phyloP scores from a whole-genome alignment of 306 rosid genomes.

The Abrus precatorius region DNA sequence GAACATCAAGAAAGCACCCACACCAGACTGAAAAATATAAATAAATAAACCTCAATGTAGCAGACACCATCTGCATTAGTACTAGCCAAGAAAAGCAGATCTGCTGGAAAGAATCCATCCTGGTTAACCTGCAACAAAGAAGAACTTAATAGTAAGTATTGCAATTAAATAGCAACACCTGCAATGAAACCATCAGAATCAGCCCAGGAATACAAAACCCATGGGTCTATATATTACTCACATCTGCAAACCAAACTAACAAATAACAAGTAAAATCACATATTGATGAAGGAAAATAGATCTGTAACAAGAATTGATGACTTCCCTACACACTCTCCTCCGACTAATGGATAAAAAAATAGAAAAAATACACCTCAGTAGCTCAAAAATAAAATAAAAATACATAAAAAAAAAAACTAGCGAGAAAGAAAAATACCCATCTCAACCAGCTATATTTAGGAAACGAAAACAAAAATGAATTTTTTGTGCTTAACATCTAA shows the following conservation, averaged over 20 bases:
- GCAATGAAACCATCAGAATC: slow-evolving; percentile 13
- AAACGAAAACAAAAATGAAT: slow-evolving; percentile 15
- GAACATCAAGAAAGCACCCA: neutral
- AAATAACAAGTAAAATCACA: neutral
- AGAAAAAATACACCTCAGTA: neutral
- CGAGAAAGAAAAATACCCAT: slow-evolving; percentile 29
- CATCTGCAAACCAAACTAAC: slow-evolving; percentile 15
- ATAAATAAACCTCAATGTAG: slow-evolving; percentile 80
- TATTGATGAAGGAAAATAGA: slow-evolving; percentile 5
- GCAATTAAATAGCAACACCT: neutral
- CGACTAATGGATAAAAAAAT: neutral
- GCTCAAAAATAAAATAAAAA: neutral
- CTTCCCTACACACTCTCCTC: neutral
- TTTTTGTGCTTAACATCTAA: neutral
- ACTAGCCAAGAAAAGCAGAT: slow-evolving; percentile 89
- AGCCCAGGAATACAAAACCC: slow-evolving; percentile 1
- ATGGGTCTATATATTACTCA: slow-evolving; percentile 7
- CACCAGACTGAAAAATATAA: slow-evolving; percentile 14
- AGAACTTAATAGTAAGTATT: slow-evolving; percentile 12
- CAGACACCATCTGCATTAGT: slow-evolving; percentile 96
- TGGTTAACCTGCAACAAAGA: slow-evolving; percentile 73
- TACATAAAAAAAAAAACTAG: neutral
- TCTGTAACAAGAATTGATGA: neutral
- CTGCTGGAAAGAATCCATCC: slow-evolving; percentile 90
- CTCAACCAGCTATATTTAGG: slow-evolving; percentile 5